These are phyloP conservation scores for Flaveria robusta DNA, from an alignment of 129 eudicot species.

Conservation along the genomic window DNA sequence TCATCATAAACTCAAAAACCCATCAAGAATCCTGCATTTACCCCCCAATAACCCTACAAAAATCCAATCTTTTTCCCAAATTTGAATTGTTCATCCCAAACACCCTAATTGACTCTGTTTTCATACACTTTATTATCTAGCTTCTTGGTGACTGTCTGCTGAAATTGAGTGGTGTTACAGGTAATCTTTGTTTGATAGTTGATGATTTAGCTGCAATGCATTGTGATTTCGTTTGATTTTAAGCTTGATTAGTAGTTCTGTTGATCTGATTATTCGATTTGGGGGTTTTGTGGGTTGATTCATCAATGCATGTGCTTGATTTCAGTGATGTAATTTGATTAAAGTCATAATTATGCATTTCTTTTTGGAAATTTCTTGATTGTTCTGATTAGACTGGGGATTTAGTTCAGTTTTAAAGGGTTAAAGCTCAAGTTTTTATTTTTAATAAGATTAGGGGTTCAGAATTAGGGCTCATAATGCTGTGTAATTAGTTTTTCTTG, in stretches of 20 bases:
- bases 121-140: background rate
- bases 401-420: background rate
- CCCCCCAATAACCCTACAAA: slow-evolving; percentile 12
- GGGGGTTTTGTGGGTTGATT: background rate
- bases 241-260: background rate
- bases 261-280: background rate
- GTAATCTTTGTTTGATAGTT: slow-evolving; percentile 2
- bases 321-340: background rate
- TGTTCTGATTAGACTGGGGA: slow-evolving; percentile 3
- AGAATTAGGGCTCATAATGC: slow-evolving; percentile 11
- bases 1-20: slow-evolving; percentile 20
- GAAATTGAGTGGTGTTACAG: slow-evolving; percentile 12
- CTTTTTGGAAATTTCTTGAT: background rate
- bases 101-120: background rate
- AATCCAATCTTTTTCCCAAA: slow-evolving; percentile 1
- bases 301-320: slow-evolving; percentile 1
- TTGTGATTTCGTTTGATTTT: background rate
- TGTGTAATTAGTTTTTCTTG: background rate
- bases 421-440: background rate
- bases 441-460: background rate
- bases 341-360: background rate
- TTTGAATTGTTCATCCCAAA: background rate
- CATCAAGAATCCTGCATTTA: background rate
- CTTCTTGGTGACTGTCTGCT: slow-evolving; percentile 5
- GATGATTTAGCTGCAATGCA: background rate